phyloP scores from a whole-genome alignment of 192 early-diverging fungal genomes.

The Mortierella antarctica region DNA sequence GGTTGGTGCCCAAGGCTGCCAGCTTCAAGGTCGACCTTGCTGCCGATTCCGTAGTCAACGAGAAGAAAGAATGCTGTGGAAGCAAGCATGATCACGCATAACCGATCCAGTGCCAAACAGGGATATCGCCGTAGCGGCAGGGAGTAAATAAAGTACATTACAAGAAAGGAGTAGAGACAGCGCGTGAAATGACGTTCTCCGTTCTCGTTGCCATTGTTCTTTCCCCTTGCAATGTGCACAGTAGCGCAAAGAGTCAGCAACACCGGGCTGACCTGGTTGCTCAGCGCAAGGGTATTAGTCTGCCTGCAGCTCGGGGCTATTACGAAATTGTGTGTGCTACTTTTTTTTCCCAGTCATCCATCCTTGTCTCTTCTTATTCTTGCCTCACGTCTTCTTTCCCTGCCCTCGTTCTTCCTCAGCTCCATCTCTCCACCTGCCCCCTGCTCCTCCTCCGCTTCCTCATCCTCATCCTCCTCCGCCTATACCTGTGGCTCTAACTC shows the following conservation, averaged over 20 bases:
- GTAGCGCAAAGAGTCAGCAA: no score
- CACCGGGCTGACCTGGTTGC: no score
- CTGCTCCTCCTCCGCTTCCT: not conserved
- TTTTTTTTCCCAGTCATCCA: no score
- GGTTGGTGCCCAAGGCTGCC: constrained; percentile 50
- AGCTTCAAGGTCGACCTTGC: constrained; percentile 54
- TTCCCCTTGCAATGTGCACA: not conserved
- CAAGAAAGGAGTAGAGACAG: no score
- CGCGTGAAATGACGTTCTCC: not conserved
- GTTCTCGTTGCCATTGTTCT: not conserved
- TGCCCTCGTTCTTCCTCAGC: no score
- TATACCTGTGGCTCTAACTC: not conserved
- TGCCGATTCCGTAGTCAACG: constrained; percentile 28
- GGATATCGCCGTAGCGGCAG: not conserved
- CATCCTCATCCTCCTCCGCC: not conserved
- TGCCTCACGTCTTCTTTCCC: no score
- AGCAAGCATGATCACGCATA: constrained; percentile 45
- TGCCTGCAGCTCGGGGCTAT: no score
- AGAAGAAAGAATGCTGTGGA: constrained; percentile 39
- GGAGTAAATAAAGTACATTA: no score
- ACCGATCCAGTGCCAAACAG: not conserved
- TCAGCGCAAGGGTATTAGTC: no score
- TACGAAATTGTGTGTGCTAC: no score
- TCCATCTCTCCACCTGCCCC: no score
- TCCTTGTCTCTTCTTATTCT: no score